Base-by-base conservation (phyloP, 352 stramenopile genomes). In the Globisporangium canariense region DNA sequence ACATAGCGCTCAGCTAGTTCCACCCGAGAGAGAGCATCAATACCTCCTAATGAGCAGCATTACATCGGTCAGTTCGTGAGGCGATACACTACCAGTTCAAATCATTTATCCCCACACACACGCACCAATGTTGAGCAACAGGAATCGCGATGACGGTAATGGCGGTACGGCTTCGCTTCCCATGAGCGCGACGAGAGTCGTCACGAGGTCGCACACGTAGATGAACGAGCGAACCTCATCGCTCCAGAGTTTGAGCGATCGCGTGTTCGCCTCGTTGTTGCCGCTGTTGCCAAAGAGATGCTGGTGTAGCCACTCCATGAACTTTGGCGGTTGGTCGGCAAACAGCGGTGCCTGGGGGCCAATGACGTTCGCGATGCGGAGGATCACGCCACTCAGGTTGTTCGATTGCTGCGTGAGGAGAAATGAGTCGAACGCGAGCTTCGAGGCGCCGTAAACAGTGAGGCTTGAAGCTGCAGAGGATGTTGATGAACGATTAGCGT, bases 191-290 rank as follows among this genome's bases (percentile, higher is more conserved):
- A 80, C 71, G 20, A 88, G 30, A 25, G 88, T 58, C 1, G 58
- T 32, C 9, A 71, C 70, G n/a, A 90, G 69, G 58, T 90, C 79
- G 7, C 69, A 51, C 32, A 89, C 69, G 59, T 75, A 83, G 28
- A 89, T 62, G 49, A 83, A 90, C 28, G 81, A 90, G 16, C 81
- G 77, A 62, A 85, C 67, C 65, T 90, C 81, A 62, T 90, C 81
- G 52, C 62, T 75, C 81, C 81, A 90, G 20, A 90, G 64, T 9
- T 68, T 66, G 14, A 90, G 64, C 0, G 75, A 69, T 10, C 22
- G 25, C 28, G 10, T 16, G 11, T 25, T 25, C 14, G 45, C 51
- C 8, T 64, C 38, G 67, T 4, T 61, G 68, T 4, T 61, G 20
- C 20, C 18, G 32, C 1, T 56, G 0, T 58, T 34, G 0, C 41